Conservation (phyloP, 1,139 yeast genomes). For the Pichia sp. region DNA sequence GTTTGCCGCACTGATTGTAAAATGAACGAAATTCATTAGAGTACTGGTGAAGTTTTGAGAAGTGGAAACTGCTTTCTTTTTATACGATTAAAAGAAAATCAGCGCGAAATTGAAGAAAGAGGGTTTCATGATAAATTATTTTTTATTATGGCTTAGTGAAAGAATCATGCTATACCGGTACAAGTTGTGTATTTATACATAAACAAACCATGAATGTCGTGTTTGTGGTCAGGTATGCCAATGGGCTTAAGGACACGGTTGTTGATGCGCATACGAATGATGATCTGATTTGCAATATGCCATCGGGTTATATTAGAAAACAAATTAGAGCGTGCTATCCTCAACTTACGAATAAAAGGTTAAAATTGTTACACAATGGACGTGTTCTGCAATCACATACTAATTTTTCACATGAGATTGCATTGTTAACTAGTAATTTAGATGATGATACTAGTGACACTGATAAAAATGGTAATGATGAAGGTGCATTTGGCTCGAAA, state of each 20-base stretch:
- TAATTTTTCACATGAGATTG: slow-evolving; percentile 47
- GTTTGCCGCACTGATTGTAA: slow-evolving; percentile 52
- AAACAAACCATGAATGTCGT: slow-evolving; percentile 17
- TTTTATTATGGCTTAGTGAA: no score
- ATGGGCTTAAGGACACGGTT: slow-evolving; percentile 39
- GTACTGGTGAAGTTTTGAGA: not conserved
- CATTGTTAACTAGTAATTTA: slow-evolving; percentile 18
- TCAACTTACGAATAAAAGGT: slow-evolving; percentile 41
- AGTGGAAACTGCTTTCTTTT: not conserved
- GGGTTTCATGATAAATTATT: not conserved
- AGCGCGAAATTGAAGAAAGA: not conserved
- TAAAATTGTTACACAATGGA: slow-evolving; percentile 72
- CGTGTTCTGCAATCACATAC: slow-evolving; percentile 57
- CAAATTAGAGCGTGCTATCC: slow-evolving; percentile 36
- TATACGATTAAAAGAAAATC: not conserved
- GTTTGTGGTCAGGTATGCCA: slow-evolving; percentile 47
- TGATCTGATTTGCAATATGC: slow-evolving; percentile 29
- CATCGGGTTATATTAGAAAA: slow-evolving; percentile 39
- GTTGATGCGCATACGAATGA: slow-evolving; percentile 26
- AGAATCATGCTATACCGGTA: no score
- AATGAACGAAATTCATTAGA: not conserved
- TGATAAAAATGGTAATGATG: slow-evolving; percentile 4
- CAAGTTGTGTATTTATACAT: no score
- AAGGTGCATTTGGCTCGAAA: not conserved
- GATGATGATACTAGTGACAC: slow-evolving; percentile 13